These are phyloP conservation scores for Fusarium citri DNA, from an alignment of 2,329 filamentous ascomycete species.

Conservation along the genomic window DNA sequence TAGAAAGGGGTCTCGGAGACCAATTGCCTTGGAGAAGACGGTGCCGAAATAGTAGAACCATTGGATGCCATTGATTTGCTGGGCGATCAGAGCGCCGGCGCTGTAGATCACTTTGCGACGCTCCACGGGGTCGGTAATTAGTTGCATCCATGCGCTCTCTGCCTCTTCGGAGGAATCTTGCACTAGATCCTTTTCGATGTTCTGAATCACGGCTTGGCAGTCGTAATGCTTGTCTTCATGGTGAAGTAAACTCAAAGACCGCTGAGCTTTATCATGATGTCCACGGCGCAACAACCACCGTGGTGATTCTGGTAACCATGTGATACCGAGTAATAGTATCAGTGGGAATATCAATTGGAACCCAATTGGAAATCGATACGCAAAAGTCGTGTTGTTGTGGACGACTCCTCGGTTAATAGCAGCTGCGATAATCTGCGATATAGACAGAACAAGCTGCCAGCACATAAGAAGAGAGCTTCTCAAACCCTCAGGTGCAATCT, in stretches of 20 bases:
- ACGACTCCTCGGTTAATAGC: constrained; percentile 49
- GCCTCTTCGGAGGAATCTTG: constrained; percentile 47
- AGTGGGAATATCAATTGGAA: constrained; percentile 47
- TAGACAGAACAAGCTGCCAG: constrained; percentile 54
- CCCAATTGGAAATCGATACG: constrained; percentile 51
- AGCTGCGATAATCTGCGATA: constrained; percentile 53
- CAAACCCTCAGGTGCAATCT: constrained; percentile 49
- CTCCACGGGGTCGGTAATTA: constrained; percentile 58
- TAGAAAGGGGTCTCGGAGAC: constrained; percentile 54
- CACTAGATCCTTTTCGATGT: constrained; percentile 58
- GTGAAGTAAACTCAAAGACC: constrained; percentile 57
- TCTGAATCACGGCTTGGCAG: constrained; percentile 51
- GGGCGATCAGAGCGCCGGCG: constrained; percentile 57
- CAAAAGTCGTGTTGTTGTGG: constrained; percentile 46
- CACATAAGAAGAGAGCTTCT: constrained; percentile 53
- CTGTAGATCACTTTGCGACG: constrained; percentile 59
- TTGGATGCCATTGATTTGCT: constrained; percentile 63
- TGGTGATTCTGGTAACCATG: constrained; percentile 47
- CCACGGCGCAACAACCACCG: constrained; percentile 53
- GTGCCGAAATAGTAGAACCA: constrained; percentile 60
- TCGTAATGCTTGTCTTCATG: constrained; percentile 53
- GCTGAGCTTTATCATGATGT: constrained; percentile 53
- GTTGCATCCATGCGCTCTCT: constrained; percentile 53
- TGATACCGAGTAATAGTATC: constrained; percentile 35
- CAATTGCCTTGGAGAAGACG: constrained; percentile 57